phyloP scores from a whole-genome alignment of 2,329 filamentous ascomycete species.

The Rhytidhysteron rufulum region DNA sequence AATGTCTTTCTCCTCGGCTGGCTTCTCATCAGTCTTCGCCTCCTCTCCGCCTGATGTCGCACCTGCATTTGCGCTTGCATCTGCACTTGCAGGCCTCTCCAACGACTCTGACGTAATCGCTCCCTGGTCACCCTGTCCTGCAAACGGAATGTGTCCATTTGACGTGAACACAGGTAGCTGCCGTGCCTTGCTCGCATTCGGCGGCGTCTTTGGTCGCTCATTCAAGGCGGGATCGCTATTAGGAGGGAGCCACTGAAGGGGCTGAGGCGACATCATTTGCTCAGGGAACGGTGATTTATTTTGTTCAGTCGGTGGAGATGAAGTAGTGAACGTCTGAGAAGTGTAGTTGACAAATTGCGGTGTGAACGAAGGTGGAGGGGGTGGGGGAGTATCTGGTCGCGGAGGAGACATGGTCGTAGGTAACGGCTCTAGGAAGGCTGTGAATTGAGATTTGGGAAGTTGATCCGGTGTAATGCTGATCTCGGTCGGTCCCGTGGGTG shows the following conservation, averaged over 20 bases:
- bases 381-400: conserved; percentile 31
- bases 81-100: no score
- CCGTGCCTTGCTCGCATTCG: conserved; percentile 30
- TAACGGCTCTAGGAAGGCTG: conserved; percentile 18
- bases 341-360: conserved; percentile 32
- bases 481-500: conserved; percentile 26
- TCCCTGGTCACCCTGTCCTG: conserved; percentile 24
- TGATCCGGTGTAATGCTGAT: conserved; percentile 32
- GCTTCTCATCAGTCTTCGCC: conserved; percentile 25
- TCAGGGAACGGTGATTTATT: conserved; percentile 9
- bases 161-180: conserved; percentile 50
- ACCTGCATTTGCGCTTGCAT: no score
- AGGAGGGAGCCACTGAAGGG: conserved; percentile 31
- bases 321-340: conserved; percentile 14
- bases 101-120: conserved; percentile 19
- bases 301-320: conserved; percentile 1
- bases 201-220: conserved; percentile 20
- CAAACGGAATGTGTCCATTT: conserved; percentile 32
- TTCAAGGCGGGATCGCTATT: conserved; percentile 20
- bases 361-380: conserved; percentile 28
- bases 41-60: conserved; percentile 16
- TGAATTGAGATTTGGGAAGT: conserved; percentile 29
- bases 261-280: neutral
- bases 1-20: conserved; percentile 30
- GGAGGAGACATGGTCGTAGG: conserved; percentile 22